Percentiles rank a stretch among this genome's conserved stretches.
Conservation (phyloP, 2,329 filamentous ascomycete species). For the Colletotrichum destructivum region DNA sequence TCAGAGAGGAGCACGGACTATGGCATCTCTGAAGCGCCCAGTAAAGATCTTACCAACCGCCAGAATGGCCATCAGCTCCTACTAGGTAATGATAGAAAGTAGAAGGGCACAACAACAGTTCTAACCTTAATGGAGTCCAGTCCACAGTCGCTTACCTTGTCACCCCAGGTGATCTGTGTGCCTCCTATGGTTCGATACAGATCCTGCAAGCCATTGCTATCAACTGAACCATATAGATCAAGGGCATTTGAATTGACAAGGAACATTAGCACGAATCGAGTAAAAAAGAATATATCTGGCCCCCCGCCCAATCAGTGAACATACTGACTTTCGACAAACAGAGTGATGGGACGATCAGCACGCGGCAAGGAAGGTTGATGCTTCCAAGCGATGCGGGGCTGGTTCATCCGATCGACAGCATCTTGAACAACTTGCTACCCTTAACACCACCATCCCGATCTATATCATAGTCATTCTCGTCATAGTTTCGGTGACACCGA, state of each 20-base stretch:
- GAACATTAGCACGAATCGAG: neutral
- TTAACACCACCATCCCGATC: neutral
- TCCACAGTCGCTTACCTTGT: no score
- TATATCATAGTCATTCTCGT: neutral
- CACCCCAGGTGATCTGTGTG: no score
- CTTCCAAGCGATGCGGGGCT: neutral
- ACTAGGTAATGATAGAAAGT: no score
- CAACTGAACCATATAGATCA: no score
- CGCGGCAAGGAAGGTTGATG: neutral
- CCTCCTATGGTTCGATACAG: no score
- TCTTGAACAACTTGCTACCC: neutral
- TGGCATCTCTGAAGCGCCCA: no score
- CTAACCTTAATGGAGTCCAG: accelerated
- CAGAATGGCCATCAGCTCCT: no score
- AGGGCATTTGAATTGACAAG: neutral
- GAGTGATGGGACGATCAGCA: neutral
- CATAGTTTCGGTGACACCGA: neutral
- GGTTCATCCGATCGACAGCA: neutral
- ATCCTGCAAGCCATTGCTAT: no score
- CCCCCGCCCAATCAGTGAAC: neutral
- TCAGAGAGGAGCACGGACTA: no score
- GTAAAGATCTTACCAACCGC: no score
- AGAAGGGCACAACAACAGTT: no score
- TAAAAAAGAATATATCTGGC: neutral
- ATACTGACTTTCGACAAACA: neutral